Evolutionary conservation across 139 green algal genomes (phyloP), one percentile per base, ranked within the genome.

Genomic region (Chlorella sp.): DNA sequence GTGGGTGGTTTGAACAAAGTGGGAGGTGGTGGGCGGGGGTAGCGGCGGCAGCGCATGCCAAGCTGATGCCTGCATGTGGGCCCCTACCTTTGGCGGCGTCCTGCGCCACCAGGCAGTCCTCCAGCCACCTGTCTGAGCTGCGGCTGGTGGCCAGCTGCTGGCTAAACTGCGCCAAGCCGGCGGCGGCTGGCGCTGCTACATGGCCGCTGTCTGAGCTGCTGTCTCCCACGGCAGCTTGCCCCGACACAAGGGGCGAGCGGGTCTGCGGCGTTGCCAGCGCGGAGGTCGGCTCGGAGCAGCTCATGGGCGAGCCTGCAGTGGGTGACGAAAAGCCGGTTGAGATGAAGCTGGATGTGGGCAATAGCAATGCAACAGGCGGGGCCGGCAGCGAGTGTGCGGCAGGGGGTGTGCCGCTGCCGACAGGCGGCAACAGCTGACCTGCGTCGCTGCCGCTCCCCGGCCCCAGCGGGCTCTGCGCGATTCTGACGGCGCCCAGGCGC

Each of bases 111-210:
- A 66, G 61, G 34, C 36, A n/a, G 34, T 87, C 83, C 36, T 88
- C 84, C 21, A 88, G 39, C 84, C 84, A 88, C 39, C 68, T 42
- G 32, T 88, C 84, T 12, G 84, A 40, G 66, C 84, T 88, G 40
- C 66, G 84, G 30, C 28, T 81, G 30, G 64, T 26, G 24, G 0
- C 19, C 68, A 88, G 68, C 68, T 88, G 84, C 37, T 34, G 84
- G 39, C 84, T 83, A 26, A 89, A 89, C 34, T 77, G 34, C 16
- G 75, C 34, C 3, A 83, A 1, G 4, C 53, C n/a, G 53, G 48
- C 86, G 24, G 86, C 73, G 0, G 86, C 53, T 37, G 75, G 34
- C 28, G 68, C 66, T 1, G 83, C 34, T 21, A 69, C 37, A 28
- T 81, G 75, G 34, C 75, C 75, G 26, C 5, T 36, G 78, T 83